These are phyloP conservation scores for Rhodocollybia butyracea DNA, from an alignment of 768 basidiomycete species.

Conservation along the genomic window DNA sequence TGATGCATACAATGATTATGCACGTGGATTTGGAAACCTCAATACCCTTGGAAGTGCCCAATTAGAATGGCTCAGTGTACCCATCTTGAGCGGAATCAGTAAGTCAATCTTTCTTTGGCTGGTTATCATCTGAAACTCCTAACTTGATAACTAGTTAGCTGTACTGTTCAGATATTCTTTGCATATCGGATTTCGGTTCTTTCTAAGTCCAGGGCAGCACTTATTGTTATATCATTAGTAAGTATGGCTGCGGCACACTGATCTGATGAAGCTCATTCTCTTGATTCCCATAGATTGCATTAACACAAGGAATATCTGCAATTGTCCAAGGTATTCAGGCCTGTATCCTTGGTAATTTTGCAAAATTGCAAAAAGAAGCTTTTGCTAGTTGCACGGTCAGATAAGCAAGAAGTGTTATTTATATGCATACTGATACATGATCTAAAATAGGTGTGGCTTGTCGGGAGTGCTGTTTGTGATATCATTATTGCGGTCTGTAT, in stretches of 20 bases:
- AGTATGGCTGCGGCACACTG: background rate
- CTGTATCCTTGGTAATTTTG: background rate
- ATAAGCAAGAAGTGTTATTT: background rate
- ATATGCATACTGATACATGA: background rate
- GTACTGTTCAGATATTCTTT: constrained; percentile 29
- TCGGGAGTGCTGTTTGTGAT: background rate
- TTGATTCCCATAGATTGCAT: background rate
- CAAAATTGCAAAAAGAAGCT: background rate
- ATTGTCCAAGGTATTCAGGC: background rate
- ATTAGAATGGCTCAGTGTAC: constrained; percentile 23
- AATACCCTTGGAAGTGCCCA: constrained; percentile 21
- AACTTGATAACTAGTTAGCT: constrained; percentile 20
- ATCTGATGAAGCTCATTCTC: background rate
- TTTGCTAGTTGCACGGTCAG: background rate
- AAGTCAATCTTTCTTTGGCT: background rate
- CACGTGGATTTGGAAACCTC: constrained; percentile 23
- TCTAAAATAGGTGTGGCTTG: background rate
- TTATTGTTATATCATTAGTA: background rate
- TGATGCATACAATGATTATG: constrained; percentile 26
- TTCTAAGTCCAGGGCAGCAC: constrained; percentile 12
- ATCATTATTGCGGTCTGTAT: background rate
- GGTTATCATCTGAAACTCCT: background rate
- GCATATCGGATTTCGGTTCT: constrained; percentile 30
- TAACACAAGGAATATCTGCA: background rate
- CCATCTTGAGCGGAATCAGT: constrained; percentile 28